Conservation (phyloP, 2,329 filamentous ascomycete species). For the Verticillium tricorpus region DNA sequence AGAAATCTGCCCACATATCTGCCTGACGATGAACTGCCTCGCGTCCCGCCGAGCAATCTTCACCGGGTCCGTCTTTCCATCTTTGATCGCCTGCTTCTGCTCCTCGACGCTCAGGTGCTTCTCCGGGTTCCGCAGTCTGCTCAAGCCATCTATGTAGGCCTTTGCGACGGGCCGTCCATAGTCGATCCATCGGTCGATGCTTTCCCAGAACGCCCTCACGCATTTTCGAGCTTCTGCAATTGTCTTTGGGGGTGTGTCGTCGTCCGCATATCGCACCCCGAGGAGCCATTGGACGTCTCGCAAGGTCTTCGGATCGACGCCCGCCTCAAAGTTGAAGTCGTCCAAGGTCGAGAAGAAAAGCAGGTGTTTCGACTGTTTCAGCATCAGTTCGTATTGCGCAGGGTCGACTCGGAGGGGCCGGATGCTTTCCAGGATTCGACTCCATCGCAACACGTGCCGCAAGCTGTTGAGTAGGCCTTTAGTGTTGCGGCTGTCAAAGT, state of each 20-base stretch:
- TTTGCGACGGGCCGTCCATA: not conserved
- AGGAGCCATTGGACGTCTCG: slow-evolving; percentile 2
- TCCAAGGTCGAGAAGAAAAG: not conserved
- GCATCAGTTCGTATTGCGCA: not conserved
- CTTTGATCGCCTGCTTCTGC: not conserved
- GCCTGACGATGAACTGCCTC: not conserved
- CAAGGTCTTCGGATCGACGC: not conserved
- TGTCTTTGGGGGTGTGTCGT: not conserved
- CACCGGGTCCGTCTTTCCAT: not conserved
- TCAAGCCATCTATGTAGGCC: not conserved
- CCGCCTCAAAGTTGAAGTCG: slow-evolving; percentile 1
- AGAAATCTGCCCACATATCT: not conserved
- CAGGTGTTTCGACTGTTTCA: not conserved
- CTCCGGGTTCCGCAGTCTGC: not conserved
- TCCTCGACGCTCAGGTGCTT: not conserved
- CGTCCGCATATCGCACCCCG: slow-evolving; percentile 1
- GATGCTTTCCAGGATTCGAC: slow-evolving; percentile 2
- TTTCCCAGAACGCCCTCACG: not conserved
- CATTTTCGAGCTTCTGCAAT: not conserved
- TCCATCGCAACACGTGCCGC: not conserved
- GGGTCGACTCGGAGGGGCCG: not conserved
- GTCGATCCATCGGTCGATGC: not conserved
- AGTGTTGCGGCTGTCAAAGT: not conserved
- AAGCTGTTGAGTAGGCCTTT: not conserved
- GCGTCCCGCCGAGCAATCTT: not conserved